Conservation (phyloP, 2,329 filamentous ascomycete species). For the Epichloe sibirici region DNA sequence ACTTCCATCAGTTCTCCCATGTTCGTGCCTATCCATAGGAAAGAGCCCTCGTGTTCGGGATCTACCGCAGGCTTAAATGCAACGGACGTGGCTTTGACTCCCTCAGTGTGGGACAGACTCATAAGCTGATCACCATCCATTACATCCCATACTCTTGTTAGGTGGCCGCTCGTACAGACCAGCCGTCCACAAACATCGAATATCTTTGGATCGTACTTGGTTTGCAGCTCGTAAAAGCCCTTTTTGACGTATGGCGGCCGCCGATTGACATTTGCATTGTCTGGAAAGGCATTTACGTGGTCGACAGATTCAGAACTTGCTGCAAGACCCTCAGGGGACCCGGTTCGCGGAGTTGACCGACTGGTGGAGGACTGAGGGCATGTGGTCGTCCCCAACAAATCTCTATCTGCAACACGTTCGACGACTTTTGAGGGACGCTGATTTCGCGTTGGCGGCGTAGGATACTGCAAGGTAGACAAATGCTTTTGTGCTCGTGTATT, state of each 20-base stretch:
- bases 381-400: slow-evolving; percentile 3
- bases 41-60: slow-evolving; percentile 67
- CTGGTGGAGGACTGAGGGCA: slow-evolving; percentile 8
- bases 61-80: slow-evolving; percentile 73
- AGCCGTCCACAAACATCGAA: slow-evolving; percentile 82
- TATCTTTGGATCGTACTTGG: slow-evolving; percentile 75
- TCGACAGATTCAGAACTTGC: slow-evolving; percentile 33
- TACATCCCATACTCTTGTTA: slow-evolving; percentile 82
- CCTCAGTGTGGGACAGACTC: slow-evolving; percentile 74
- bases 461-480: slow-evolving; percentile 16
- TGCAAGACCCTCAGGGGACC: slow-evolving; percentile 10
- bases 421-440: slow-evolving; percentile 21
- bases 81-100: slow-evolving; percentile 67
- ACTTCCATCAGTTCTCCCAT: slow-evolving; percentile 81
- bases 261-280: slow-evolving; percentile 73
- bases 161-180: slow-evolving; percentile 73
- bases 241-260: slow-evolving; percentile 64
- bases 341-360: not conserved
- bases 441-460: slow-evolving; percentile 17
- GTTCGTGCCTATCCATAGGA: slow-evolving; percentile 84
- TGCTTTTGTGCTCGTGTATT: slow-evolving; percentile 14
- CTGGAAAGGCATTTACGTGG: slow-evolving; percentile 58
- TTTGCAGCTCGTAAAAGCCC: slow-evolving; percentile 63
- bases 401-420: slow-evolving; percentile 22
- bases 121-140: slow-evolving; percentile 69